phyloP scores from a whole-genome alignment of 2,329 filamentous ascomycete genomes.

The Penicillium sp. region DNA sequence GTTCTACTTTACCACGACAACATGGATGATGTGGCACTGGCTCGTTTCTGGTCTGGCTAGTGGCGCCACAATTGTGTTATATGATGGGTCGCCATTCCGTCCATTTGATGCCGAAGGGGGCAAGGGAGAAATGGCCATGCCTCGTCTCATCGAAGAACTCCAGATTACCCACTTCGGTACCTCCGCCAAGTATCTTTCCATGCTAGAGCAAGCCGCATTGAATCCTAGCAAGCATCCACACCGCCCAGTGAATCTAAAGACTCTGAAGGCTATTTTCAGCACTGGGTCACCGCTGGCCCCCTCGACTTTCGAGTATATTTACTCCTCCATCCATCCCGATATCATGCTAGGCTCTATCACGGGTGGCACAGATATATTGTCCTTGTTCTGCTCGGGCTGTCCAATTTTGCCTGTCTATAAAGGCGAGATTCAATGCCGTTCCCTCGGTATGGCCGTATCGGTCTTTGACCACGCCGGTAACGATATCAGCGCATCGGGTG shows the following conservation, averaged over 20 bases:
- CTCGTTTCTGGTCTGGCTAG: slow-evolving; percentile 82
- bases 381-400: slow-evolving; percentile 86
- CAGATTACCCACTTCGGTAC: slow-evolving; percentile 92
- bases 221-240: slow-evolving; percentile 60
- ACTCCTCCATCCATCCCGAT: slow-evolving; percentile 76
- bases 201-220: slow-evolving; percentile 79
- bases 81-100: slow-evolving; percentile 89
- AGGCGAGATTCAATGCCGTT: slow-evolving; percentile 78
- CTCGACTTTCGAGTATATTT: slow-evolving; percentile 90
- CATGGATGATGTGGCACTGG: slow-evolving; percentile 99
- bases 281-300: slow-evolving; percentile 91
- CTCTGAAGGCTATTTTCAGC: slow-evolving; percentile 84
- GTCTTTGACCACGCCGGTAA: slow-evolving; percentile 61
- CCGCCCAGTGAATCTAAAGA: slow-evolving; percentile 43
- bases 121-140: slow-evolving; percentile 78
- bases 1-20: slow-evolving; percentile 93
- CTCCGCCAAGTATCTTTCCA: slow-evolving; percentile 87
- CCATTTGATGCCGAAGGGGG: slow-evolving; percentile 61
- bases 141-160: slow-evolving; percentile 77
- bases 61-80: slow-evolving; percentile 82
- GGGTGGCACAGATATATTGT: slow-evolving; percentile 95
- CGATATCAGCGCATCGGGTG: slow-evolving; percentile 63
- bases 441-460: slow-evolving; percentile 76
- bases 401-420: slow-evolving; percentile 72
- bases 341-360: slow-evolving; percentile 93